Evolutionary conservation across 2,329 filamentous ascomycete genomes (phyloP).

Genomic region (Hypoxylon sp.): DNA sequence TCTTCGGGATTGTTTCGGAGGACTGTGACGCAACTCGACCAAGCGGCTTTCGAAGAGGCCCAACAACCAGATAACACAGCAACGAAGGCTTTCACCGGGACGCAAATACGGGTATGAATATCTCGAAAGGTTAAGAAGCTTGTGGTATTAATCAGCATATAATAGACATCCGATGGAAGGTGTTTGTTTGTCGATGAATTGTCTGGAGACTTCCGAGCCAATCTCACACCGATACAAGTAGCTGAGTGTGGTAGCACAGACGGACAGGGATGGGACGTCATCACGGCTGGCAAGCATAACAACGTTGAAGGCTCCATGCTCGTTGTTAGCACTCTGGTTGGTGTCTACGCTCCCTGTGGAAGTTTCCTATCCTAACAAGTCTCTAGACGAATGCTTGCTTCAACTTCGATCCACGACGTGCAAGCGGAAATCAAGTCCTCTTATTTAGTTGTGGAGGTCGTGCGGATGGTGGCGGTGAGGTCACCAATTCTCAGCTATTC

Average conservation of each 20-base stretch:
- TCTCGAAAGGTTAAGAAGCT: not conserved
- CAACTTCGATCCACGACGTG: conserved; percentile 69
- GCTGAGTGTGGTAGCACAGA: conserved; percentile 59
- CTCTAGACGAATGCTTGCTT: conserved; percentile 69
- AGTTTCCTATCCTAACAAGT: conserved; percentile 21
- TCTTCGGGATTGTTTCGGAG: conserved; percentile 32
- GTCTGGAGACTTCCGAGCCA: conserved; percentile 63
- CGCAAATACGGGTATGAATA: conserved; percentile 57
- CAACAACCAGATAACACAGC: conserved; percentile 61
- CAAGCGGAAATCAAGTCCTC: conserved; percentile 66
- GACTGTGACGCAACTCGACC: conserved; percentile 56
- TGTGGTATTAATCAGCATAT: conserved; percentile 19
- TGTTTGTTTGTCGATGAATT: conserved; percentile 61
- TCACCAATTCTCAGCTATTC: conserved; percentile 68
- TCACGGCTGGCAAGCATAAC: conserved; percentile 66
- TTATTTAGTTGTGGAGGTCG: conserved; percentile 73
- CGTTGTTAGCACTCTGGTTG: conserved; percentile 68
- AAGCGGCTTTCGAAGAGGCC: conserved; percentile 60
- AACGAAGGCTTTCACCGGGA: conserved; percentile 58
- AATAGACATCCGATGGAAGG: conserved; percentile 58
- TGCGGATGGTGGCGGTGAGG: conserved; percentile 67
- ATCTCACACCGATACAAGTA: conserved; percentile 61
- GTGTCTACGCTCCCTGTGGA: not conserved
- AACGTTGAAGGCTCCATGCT: conserved; percentile 63
- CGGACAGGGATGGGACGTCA: conserved; percentile 62